phyloP scores from a whole-genome alignment of 2,329 filamentous ascomycete genomes.

The Xylaria sp. region DNA sequence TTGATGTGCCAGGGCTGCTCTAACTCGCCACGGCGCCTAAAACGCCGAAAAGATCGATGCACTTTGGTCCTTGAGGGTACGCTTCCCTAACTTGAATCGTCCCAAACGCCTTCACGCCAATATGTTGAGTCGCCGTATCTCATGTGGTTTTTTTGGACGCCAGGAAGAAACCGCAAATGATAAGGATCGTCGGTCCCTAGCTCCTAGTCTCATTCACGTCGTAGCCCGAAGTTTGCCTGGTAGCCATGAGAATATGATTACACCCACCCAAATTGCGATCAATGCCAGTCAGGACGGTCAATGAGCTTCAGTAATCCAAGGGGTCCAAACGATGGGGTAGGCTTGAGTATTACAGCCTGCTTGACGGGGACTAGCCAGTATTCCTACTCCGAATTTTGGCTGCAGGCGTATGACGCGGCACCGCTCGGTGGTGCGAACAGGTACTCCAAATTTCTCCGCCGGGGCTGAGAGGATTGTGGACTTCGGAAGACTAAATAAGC shows the following conservation, averaged over 20 bases:
- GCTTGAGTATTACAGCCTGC: not conserved
- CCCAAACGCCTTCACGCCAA: not conserved
- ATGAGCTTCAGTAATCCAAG: not conserved
- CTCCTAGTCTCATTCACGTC: not conserved
- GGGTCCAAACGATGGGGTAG: not conserved
- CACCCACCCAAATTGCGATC: not conserved
- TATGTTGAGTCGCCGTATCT: not conserved
- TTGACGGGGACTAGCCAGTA: not conserved
- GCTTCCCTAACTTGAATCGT: not conserved
- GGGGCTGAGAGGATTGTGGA: not conserved
- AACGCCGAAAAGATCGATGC: slow-evolving; percentile 17
- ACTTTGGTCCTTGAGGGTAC: slow-evolving; percentile 2
- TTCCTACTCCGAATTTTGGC: not conserved
- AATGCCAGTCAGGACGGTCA: not conserved
- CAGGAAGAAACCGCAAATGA: not conserved
- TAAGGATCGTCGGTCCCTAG: not conserved
- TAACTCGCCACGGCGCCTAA: not conserved
- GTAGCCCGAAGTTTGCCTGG: not conserved
- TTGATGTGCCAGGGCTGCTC: not conserved
- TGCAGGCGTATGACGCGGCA: not conserved
- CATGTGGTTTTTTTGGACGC: not conserved
- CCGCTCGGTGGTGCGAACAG: not conserved
- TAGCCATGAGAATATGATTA: not conserved
- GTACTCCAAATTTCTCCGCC: not conserved
- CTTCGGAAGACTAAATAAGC: not conserved